Evolutionary conservation across 768 basidiomycete species (phyloP).

Genomic region (Amanita polypyramis): DNA sequence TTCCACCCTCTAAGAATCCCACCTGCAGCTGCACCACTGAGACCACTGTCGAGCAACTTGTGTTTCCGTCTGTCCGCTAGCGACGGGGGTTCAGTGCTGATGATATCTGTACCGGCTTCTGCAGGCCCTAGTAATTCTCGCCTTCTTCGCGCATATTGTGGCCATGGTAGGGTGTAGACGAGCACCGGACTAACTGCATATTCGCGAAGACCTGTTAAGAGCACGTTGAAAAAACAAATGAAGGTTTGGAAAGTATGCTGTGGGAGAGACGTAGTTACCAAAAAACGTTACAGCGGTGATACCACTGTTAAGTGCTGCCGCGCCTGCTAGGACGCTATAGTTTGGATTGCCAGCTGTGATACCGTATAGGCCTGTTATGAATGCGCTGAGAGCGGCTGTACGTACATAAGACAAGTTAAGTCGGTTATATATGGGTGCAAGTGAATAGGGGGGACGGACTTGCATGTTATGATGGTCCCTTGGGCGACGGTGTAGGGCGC

Average conservation of each 20-base stretch:
- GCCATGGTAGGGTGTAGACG: constrained; percentile 29
- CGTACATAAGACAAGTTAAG: constrained; percentile 7
- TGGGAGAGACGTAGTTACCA: constrained; percentile 34
- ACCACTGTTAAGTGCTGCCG: constrained; percentile 63
- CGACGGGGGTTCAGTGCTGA: constrained; percentile 18
- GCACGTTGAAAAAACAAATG: background rate
- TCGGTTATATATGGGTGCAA: constrained; percentile 17
- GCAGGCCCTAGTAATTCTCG: constrained; percentile 16
- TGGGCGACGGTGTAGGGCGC: constrained; percentile 35
- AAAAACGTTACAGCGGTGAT: constrained; percentile 71
- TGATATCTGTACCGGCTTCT: background rate
- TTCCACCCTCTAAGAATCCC: constrained; percentile 43
- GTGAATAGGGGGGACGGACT: constrained; percentile 51
- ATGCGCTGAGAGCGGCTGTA: constrained; percentile 49
- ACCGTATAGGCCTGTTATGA: constrained; percentile 31
- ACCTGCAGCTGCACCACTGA: constrained; percentile 65
- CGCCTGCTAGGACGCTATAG: constrained; percentile 36
- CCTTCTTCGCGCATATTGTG: constrained; percentile 37
- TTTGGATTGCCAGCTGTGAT: constrained; percentile 38
- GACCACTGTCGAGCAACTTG: constrained; percentile 56
- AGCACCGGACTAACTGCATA: constrained; percentile 61
- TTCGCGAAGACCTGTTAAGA: constrained; percentile 56
- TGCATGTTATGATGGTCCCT: constrained; percentile 63
- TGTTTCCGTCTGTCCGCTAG: constrained; percentile 47
- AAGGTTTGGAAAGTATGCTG: background rate